Evolutionary conservation across 2,329 filamentous ascomycete genomes (phyloP).

Genomic region (Monilinia fructigena): DNA sequence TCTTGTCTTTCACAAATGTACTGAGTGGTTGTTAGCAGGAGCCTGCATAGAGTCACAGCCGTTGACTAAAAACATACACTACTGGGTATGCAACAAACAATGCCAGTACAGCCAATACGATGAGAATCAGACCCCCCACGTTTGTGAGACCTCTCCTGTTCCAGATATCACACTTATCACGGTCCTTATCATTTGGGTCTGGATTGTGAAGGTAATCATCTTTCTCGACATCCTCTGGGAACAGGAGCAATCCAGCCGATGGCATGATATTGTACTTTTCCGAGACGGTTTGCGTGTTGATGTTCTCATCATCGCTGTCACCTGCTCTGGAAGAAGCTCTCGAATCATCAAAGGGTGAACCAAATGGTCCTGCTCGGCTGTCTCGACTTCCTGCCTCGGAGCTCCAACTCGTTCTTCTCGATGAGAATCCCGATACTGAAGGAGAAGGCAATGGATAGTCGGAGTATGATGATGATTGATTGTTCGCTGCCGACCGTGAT

Average conservation of each 20-base stretch:
- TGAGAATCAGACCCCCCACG: conserved; percentile 58
- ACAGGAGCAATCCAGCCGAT: conserved; percentile 63
- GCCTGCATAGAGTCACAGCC: neutral
- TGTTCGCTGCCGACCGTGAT: conserved; percentile 43
- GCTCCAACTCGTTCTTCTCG: conserved; percentile 63
- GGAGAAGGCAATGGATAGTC: conserved; percentile 40
- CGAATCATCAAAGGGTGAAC: conserved; percentile 42
- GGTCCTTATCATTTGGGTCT: conserved; percentile 61
- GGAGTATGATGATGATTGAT: conserved; percentile 53
- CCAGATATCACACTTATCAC: conserved; percentile 63
- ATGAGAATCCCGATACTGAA: conserved; percentile 50
- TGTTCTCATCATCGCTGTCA: conserved; percentile 58
- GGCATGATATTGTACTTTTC: conserved; percentile 73
- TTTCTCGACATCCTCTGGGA: conserved; percentile 71
- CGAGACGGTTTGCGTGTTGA: conserved; percentile 71
- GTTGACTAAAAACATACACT: conserved; percentile 52
- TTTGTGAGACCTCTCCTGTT: conserved; percentile 63
- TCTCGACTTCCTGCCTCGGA: conserved; percentile 56
- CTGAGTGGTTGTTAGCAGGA: conserved; percentile 43
- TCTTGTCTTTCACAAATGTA: conserved; percentile 53
- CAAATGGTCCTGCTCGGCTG: conserved; percentile 45
- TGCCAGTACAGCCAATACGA: conserved; percentile 59
- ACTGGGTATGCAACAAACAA: conserved; percentile 70
- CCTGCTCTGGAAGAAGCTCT: conserved; percentile 43
- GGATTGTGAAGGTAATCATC: conserved; percentile 73